Percentiles rank a stretch among this genome's conserved stretches.
phyloP scores from a whole-genome alignment of 2,329 filamentous ascomycete species.

The Colletotrichum nymphaeae region DNA sequence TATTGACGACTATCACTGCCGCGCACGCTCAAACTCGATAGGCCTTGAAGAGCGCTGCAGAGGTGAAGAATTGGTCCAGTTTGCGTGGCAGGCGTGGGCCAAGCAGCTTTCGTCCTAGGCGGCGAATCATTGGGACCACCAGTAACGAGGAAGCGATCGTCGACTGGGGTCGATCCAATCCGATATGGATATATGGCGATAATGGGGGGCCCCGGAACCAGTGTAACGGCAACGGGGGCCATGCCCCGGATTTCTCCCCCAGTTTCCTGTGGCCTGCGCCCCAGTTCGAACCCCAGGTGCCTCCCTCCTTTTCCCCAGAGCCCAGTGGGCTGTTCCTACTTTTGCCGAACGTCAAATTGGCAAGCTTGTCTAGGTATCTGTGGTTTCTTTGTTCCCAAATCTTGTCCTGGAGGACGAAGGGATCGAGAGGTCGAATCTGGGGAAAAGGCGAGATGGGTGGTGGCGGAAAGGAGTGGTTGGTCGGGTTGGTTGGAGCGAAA shows the following conservation, averaged over 20 bases:
- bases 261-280: background rate
- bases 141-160: constrained; percentile 29
- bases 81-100: constrained; percentile 28
- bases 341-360: constrained; percentile 26
- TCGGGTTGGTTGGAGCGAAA: background rate
- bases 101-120: constrained; percentile 31
- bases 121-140: constrained; percentile 19
- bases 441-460: constrained; percentile 8
- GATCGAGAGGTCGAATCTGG: constrained; percentile 16
- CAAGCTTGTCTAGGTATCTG: background rate
- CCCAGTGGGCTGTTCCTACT: constrained; percentile 20
- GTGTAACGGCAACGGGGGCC: constrained; percentile 16
- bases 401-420: background rate
- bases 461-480: too few relatives aligned
- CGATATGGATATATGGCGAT: constrained; percentile 9
- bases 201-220: constrained; percentile 18
- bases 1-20: background rate
- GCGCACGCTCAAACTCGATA: background rate
- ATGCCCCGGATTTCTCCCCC: constrained; percentile 26
- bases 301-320: background rate
- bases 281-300: background rate
- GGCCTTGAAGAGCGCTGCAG: background rate
- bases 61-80: constrained; percentile 20
- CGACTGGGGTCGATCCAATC: constrained; percentile 4
- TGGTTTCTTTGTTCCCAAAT: background rate